phyloP scores from a whole-genome alignment of 805 yeast genomes.

The Ogataea nitratoaversa region DNA sequence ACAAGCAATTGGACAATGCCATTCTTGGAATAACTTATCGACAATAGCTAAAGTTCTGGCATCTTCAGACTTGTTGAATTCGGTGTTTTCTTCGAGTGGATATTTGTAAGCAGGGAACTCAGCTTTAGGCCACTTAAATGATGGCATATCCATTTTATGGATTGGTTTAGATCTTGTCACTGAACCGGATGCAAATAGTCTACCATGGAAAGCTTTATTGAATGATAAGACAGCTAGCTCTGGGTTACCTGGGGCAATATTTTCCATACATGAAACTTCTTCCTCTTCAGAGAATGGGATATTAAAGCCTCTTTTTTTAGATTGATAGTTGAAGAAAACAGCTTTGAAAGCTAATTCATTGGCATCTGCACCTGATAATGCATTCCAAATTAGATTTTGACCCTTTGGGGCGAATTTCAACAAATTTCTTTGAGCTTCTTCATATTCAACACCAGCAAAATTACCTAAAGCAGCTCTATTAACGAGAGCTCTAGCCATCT shows the following conservation, averaged over 20 bases:
- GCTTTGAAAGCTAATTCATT: slow-evolving; percentile 88
- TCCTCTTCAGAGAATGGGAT: slow-evolving; percentile 67
- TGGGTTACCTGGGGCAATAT: slow-evolving; percentile 85
- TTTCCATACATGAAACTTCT: slow-evolving; percentile 68
- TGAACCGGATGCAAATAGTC: slow-evolving; percentile 87
- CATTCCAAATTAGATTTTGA: slow-evolving; percentile 71
- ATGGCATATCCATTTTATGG: slow-evolving; percentile 89
- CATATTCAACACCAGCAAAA: slow-evolving; percentile 67
- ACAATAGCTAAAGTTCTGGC: slow-evolving; percentile 73
- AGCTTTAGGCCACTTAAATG: slow-evolving; percentile 96
- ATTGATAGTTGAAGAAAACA: slow-evolving; percentile 76
- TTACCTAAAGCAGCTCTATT: slow-evolving; percentile 85
- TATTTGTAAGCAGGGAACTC: slow-evolving; percentile 74
- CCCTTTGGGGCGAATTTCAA: slow-evolving; percentile 77
- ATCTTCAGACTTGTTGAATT: slow-evolving; percentile 68
- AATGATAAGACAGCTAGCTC: slow-evolving; percentile 82
- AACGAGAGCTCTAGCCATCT: slow-evolving; percentile 67
- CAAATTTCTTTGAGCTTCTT: slow-evolving; percentile 49
- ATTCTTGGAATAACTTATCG: slow-evolving; percentile 61
- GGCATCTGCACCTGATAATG: slow-evolving; percentile 83
- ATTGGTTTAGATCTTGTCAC: slow-evolving; percentile 92
- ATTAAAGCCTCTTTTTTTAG: slow-evolving; percentile 59
- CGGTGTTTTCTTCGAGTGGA: slow-evolving; percentile 87
- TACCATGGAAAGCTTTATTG: slow-evolving; percentile 89
- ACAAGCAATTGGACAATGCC: slow-evolving; percentile 83